A percentile compares a stretch with the other conserved stretches of the same genome.
These are phyloP conservation scores for Pleurotus platypus DNA, from an alignment of 768 basidiomycete species.

Conservation along the genomic window DNA sequence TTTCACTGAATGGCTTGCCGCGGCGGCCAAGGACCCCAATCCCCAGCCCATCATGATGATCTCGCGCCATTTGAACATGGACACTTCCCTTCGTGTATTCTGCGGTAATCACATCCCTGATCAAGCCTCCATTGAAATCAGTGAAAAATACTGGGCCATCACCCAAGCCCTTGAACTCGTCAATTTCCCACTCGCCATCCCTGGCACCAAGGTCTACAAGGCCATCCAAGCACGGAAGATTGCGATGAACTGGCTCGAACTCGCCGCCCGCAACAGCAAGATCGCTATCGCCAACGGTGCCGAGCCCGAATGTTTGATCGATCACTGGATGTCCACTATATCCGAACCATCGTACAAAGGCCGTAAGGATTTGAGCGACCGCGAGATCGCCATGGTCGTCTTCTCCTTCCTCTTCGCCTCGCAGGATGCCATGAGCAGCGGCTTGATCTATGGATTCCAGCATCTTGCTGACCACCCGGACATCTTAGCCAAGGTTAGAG, in stretches of 20 bases:
- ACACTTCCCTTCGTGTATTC: slow-evolving; percentile 93
- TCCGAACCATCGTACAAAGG: slow-evolving; percentile 68
- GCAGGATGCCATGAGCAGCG: slow-evolving; percentile 98
- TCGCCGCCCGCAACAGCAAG: slow-evolving; percentile 80
- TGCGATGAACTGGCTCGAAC: slow-evolving; percentile 74
- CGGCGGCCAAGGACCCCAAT: slow-evolving; percentile 42
- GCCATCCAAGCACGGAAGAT: slow-evolving; percentile 89
- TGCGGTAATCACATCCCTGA: slow-evolving; percentile 89
- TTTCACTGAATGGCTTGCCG: slow-evolving; percentile 68
- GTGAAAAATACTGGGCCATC: slow-evolving; percentile 94
- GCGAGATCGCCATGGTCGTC: slow-evolving; percentile 96
- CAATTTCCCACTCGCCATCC: slow-evolving; percentile 94
- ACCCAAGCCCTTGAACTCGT: slow-evolving; percentile 95
- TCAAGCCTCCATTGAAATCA: slow-evolving; percentile 74
- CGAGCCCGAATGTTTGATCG: slow-evolving; percentile 86
- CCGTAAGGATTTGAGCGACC: slow-evolving; percentile 83
- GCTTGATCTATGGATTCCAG: slow-evolving; percentile 94
- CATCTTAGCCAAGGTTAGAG: slow-evolving; percentile 81
- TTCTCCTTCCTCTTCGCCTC: slow-evolving; percentile 96
- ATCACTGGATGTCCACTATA: slow-evolving; percentile 84
- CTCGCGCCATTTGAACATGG: slow-evolving; percentile 95
- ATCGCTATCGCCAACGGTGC: slow-evolving; percentile 74
- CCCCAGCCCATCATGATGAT: slow-evolving; percentile 77
- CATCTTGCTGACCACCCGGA: slow-evolving; percentile 92
- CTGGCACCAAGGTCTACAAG: slow-evolving; percentile 94